These are phyloP conservation scores for Rosa multiflora DNA, from an alignment of 306 rosid species.

Conservation along the genomic window DNA sequence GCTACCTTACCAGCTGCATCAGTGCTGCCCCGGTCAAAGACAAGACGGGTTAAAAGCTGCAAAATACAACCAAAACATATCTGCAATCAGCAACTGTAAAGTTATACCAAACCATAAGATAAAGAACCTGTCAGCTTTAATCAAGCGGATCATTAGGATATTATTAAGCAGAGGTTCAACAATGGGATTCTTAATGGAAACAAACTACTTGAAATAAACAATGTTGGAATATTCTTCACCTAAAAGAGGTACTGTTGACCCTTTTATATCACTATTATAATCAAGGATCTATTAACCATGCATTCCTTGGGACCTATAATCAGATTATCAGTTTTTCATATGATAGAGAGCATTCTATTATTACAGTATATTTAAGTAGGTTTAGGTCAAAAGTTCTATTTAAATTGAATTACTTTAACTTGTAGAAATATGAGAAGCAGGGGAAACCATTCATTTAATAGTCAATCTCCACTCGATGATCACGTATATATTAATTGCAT, in stretches of 20 bases:
- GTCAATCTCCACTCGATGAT: background rate
- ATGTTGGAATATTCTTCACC: background rate
- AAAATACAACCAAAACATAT: slow-evolving; percentile 24
- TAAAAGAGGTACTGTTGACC: background rate
- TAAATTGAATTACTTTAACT: background rate
- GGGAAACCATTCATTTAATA: background rate
- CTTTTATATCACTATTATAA: background rate
- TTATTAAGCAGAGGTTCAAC: background rate
- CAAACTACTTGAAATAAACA: background rate
- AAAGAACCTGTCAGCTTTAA: background rate
- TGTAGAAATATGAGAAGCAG: background rate
- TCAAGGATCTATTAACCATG: background rate
- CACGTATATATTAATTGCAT: background rate
- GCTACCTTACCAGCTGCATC: slow-evolving; percentile 97
- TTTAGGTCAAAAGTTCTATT: background rate
- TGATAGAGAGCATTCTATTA: background rate
- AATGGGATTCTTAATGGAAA: background rate
- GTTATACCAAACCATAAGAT: background rate
- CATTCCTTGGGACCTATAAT: background rate
- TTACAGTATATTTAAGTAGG: background rate
- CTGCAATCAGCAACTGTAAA: background rate
- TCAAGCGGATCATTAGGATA: background rate
- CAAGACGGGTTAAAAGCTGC: slow-evolving; percentile 95
- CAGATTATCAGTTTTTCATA: background rate
- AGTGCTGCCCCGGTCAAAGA: slow-evolving; percentile 94